Evolutionary conservation across 2,329 filamentous ascomycete species (phyloP), one percentile per base, ranked within the genome.

Genomic region (Fusarium devonianum): DNA sequence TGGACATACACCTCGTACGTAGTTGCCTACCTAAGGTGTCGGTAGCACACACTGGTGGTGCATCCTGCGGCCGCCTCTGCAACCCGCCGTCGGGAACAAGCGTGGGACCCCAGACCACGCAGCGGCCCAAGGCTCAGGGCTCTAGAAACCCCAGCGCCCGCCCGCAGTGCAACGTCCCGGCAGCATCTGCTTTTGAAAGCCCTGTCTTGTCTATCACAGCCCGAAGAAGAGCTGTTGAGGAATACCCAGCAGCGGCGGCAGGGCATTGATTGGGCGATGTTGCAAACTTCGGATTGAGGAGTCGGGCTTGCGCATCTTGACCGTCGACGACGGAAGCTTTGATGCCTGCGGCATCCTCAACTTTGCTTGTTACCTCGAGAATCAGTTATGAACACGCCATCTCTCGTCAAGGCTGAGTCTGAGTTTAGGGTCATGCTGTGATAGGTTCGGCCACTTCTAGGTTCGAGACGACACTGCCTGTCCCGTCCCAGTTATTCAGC

Each of bases 61-160:
- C 68, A 66, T 68, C 51, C 70, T 73, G 71, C 71, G 71, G 71
- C 71, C 71, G 62, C 49, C 61, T 70, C 69, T 73, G 69, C 69
- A 68, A 65, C 71, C 69, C 67, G 64, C 64, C 62, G 58, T 63
- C 69, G 69, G 68, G 64, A 67, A 66, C 63, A 68, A 67, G 67
- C 67, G 67, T 67, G 67, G 62, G 63, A 68, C 69, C 68, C 68
- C 64, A 62, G 64, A 62, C 62, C 36, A 52, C 49, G 44, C 50
- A 64, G 58, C 50, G 52, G 37, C 48, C 56, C 54, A 58, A 58
- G 56, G 40, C 58, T 43, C 46, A 54, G 49, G 55, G 45, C 53
- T 49, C 44, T 35, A 54, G 43, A 54, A 52, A 46, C 37, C 49
- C 46, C 43, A 58, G 55, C 42, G 44, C 52, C 48, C 41, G 56